phyloP scores from a whole-genome alignment of 2,329 filamentous ascomycete genomes.

The Fusarium nematophilum region DNA sequence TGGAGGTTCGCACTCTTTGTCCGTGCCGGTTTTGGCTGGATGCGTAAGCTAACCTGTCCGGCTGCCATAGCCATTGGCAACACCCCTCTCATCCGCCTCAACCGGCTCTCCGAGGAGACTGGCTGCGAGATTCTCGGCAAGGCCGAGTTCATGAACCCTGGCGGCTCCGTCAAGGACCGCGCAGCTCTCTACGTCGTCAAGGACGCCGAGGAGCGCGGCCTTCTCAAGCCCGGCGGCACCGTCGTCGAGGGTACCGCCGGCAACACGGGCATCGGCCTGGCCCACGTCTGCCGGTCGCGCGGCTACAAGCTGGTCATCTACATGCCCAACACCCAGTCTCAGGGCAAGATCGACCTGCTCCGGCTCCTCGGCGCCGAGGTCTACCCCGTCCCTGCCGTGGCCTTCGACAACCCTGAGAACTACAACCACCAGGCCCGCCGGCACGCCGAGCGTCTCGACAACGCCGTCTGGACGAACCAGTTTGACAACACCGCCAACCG shows the following conservation, averaged over 20 bases:
- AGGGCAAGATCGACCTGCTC: conserved; percentile 96
- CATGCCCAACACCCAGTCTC: conserved; percentile 99
- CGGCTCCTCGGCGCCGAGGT: conserved; percentile 93
- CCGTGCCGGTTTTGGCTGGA: not conserved
- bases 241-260: conserved; percentile 97
- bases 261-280: conserved; percentile 97
- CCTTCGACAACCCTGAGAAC: conserved; percentile 94
- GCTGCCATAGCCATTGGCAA: conserved; percentile 85
- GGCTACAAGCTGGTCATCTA: conserved; percentile 98
- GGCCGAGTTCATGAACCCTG: conserved; percentile 98
- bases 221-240: conserved; percentile 86
- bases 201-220: conserved; percentile 89
- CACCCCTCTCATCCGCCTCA: conserved; percentile 91
- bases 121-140: conserved; percentile 96
- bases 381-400: conserved; percentile 93
- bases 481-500: conserved; percentile 98
- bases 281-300: conserved; percentile 91
- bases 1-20: conserved; percentile 70
- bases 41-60: not conserved
- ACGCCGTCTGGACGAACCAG: conserved; percentile 98
- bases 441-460: conserved; percentile 86
- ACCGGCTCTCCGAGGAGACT: conserved; percentile 87
- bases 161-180: conserved; percentile 95
- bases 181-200: conserved; percentile 94
- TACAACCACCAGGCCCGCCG: conserved; percentile 96